phyloP scores from a whole-genome alignment of 768 basidiomycete species.

The Amanita polypyramis region DNA sequence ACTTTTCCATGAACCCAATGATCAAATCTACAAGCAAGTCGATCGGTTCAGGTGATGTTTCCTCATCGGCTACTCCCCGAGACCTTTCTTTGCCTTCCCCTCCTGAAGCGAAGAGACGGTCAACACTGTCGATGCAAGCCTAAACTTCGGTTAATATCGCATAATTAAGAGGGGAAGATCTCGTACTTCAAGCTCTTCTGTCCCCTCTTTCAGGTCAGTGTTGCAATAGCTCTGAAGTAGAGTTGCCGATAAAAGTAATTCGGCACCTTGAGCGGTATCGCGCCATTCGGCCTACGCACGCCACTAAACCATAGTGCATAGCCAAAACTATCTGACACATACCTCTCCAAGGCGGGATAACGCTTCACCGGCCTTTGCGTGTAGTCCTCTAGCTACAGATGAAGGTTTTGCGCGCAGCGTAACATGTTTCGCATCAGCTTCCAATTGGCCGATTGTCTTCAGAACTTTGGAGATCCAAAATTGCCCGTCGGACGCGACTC shows the following conservation, averaged over 20 bases:
- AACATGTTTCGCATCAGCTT: conserved; percentile 63
- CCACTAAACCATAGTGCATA: neutral
- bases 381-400: conserved; percentile 17
- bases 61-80: conserved; percentile 26
- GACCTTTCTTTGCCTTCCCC: conserved; percentile 28
- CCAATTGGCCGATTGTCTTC: conserved; percentile 40
- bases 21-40: conserved; percentile 85
- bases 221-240: conserved; percentile 62
- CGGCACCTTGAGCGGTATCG: conserved; percentile 57
- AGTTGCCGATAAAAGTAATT: conserved; percentile 60
- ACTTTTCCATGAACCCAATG: conserved; percentile 81
- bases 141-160: conserved; percentile 16
- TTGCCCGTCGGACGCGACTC: conserved; percentile 59
- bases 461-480: conserved; percentile 72
- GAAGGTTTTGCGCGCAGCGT: neutral
- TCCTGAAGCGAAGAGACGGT: conserved; percentile 36
- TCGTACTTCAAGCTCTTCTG: conserved; percentile 37
- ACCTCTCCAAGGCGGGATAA: conserved; percentile 33
- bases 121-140: conserved; percentile 51
- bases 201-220: conserved; percentile 38
- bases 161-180: conserved; percentile 19
- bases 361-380: conserved; percentile 32
- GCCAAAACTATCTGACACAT: neutral
- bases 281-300: neutral
- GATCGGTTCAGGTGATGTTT: conserved; percentile 46